Evolutionary conservation across 2,329 filamentous ascomycete genomes (phyloP), one percentile per base, ranked within the genome.

Genomic region (Colletotrichum tamarilloi): DNA sequence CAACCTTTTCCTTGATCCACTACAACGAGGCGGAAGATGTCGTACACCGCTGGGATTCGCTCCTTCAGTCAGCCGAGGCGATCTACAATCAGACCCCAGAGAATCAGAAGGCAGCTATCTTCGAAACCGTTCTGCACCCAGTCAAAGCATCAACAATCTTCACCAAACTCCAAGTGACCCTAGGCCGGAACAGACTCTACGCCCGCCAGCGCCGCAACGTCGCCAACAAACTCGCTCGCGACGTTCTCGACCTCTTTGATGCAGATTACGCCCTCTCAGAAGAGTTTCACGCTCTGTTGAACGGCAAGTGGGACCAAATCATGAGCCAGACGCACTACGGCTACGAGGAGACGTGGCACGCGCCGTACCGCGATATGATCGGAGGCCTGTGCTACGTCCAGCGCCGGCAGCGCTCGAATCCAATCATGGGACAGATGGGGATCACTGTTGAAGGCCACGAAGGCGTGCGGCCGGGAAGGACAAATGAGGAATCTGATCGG

Each of bases 71-170:
- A 2, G 78, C 91, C 0, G 78, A 84, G 22, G 16, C 28, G 0
- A 30, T 53, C 1, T 26, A 74, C 0, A 8, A 30, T 0, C 55
- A 24, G 22, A 56, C 38, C 6, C 32, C 71, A 0, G 76, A 79
- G 0, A 82, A 83, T 1, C 82, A 85, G 8, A 86, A 87, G 68
- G 82, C 89, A 1, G 85, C 89, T 0, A 89, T 90, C 76, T 92
- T 91, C 78, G 86, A 93, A 75, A 86, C 90, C 71, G 84, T 92
- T 9, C 83, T 91, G 6, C 89, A 92, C 67, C 90, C 91, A 0
- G 85, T 89, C 59, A 86, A 88, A 46, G 89, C 90, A 3, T 89
- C 86, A 2, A 84, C 86, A n/a, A 87, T 88, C 46, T 87, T 88
- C 71, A 85, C 86, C 22, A 83, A 86, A 53, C 85, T 87, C 35